Evolutionary conservation across 1,284 basidiomycete genomes (phyloP).

Genomic region (Sanghuangporus weigelae): DNA sequence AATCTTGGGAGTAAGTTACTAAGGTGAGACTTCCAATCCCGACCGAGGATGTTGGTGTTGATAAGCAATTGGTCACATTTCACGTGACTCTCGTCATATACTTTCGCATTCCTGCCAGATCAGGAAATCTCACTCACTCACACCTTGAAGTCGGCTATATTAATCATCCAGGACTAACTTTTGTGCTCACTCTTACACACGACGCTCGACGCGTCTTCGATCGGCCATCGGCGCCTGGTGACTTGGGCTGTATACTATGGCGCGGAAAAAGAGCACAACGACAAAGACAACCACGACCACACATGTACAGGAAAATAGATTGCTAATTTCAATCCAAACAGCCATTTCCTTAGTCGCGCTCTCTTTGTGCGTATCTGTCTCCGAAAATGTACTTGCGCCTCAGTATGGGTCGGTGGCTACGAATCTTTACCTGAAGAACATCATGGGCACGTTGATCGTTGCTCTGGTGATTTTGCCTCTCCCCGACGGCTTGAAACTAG

Average conservation of each 20-base stretch:
- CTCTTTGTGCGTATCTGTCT: constrained; percentile 4
- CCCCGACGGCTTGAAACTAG: not conserved
- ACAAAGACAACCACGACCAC: not conserved
- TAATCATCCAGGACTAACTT: not conserved
- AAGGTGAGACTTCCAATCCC: not conserved
- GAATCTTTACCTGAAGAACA: constrained; percentile 11
- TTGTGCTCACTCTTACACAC: not conserved
- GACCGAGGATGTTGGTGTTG: not conserved
- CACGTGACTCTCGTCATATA: not conserved
- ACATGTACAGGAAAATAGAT: not conserved
- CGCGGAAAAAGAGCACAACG: constrained; percentile 1
- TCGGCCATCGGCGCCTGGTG: too few species aligned
- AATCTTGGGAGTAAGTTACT: not conserved
- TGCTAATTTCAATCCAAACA: not conserved
- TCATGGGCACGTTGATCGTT: not conserved
- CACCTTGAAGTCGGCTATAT: not conserved
- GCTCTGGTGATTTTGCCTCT: constrained; percentile 5
- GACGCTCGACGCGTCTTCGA: not conserved
- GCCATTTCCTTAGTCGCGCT: constrained; percentile 2
- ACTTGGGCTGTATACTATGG: not conserved
- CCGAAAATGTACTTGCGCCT: constrained; percentile 2
- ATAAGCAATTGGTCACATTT: not conserved
- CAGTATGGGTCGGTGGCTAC: constrained; percentile 15
- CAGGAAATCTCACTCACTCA: not conserved
- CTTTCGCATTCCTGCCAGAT: not conserved